Conservation (phyloP, 371 early-diverging fungal genomes). For the Apophysomyces sp. region DNA sequence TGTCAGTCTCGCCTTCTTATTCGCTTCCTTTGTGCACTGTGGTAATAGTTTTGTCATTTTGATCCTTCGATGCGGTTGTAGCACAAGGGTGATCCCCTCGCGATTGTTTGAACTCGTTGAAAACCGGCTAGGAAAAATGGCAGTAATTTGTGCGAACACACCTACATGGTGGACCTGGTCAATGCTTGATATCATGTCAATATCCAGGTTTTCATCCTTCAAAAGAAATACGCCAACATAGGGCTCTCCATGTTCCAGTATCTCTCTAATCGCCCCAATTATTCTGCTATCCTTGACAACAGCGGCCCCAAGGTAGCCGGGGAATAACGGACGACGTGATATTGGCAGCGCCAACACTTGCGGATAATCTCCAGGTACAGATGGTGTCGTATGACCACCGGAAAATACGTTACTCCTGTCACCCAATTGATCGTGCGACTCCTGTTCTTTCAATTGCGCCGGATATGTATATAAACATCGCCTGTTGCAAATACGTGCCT, state of each 20-base stretch:
- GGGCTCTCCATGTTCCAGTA: constrained; percentile 85
- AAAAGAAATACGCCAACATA: constrained; percentile 91
- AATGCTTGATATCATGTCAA: constrained; percentile 71
- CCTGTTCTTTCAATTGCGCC: constrained; percentile 7
- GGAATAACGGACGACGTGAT: constrained; percentile 88
- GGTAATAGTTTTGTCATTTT: constrained; percentile 69
- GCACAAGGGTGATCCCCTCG: constrained; percentile 72
- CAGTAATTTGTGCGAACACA: constrained; percentile 93
- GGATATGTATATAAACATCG: constrained; percentile 2
- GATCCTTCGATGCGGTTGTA: constrained; percentile 92
- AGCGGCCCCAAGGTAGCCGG: constrained; percentile 95
- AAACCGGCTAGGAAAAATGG: constrained; percentile 66
- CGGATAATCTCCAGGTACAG: constrained; percentile 81
- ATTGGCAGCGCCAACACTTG: constrained; percentile 89
- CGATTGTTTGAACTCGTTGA: constrained; percentile 47
- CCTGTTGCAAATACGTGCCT: neutral
- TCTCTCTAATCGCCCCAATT: constrained; percentile 81
- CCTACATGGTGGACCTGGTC: constrained; percentile 83
- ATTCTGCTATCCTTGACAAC: constrained; percentile 89
- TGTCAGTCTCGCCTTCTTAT: neutral
- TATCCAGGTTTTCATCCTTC: constrained; percentile 79
- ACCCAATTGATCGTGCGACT: constrained; percentile 21
- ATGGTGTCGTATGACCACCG: constrained; percentile 47
- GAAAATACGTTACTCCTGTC: constrained; percentile 41
- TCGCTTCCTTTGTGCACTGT: neutral